Evolutionary conservation across 495 filamentous ascomycete species (phyloP).

Genomic region (Aspergillus panamensis): DNA sequence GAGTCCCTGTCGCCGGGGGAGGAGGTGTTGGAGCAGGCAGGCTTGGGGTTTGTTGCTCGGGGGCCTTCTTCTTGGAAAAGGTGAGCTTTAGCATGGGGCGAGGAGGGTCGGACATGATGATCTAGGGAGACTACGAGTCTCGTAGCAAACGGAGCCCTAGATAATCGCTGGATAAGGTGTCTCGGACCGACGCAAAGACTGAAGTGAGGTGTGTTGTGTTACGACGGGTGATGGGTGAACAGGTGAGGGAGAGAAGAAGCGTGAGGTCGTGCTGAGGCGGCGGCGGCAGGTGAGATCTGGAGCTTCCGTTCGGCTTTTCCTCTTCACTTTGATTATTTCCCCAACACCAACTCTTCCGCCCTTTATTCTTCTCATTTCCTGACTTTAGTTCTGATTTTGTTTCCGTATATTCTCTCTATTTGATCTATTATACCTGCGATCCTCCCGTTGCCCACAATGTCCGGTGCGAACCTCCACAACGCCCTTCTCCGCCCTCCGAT

Average conservation of each 20-base stretch:
- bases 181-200: neutral
- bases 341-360: neutral
- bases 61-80: constrained; percentile 41
- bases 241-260: neutral
- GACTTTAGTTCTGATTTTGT: neutral
- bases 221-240: neutral
- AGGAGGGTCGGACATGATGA: constrained; percentile 33
- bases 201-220: constrained; percentile 2
- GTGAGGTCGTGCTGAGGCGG: constrained; percentile 3
- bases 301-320: constrained; percentile 6
- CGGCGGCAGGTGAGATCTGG: neutral
- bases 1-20: constrained; percentile 28
- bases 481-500: constrained; percentile 76
- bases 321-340: constrained; percentile 5
- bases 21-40: constrained; percentile 16
- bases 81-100: constrained; percentile 51
- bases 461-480: constrained; percentile 56
- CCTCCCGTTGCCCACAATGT: constrained; percentile 28
- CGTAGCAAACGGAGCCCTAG: neutral
- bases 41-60: constrained; percentile 28
- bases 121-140: neutral
- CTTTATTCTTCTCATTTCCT: neutral
- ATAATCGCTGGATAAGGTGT: neutral
- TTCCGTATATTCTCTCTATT: neutral
- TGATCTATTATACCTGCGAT: neutral